Conservation (phyloP, 768 basidiomycete genomes). For the Pulveroboletus sp. region DNA sequence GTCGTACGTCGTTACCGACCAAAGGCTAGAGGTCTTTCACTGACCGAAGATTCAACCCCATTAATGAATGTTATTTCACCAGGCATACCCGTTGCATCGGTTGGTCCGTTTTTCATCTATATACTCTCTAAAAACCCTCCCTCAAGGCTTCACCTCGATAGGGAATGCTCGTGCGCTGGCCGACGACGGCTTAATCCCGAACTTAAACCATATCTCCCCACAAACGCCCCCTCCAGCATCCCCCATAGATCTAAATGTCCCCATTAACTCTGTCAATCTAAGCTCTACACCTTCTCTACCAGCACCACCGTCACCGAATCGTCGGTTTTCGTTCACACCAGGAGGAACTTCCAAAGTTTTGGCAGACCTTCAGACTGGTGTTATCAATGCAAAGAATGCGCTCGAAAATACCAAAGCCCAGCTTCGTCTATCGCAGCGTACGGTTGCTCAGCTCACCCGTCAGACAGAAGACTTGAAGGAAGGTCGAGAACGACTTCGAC, state of each 20-base stretch:
- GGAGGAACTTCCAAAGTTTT: conserved; percentile 85
- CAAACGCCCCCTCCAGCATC: conserved; percentile 29
- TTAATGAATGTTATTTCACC: conserved; percentile 25
- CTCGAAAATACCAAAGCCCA: conserved; percentile 86
- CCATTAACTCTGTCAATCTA: conserved; percentile 23
- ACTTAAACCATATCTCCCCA: conserved; percentile 28
- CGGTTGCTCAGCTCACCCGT: conserved; percentile 78
- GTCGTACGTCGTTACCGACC: conserved; percentile 53
- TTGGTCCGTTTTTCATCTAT: conserved; percentile 51
- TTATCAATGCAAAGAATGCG: conserved; percentile 71
- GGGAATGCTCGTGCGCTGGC: conserved; percentile 83
- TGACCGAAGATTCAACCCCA: conserved; percentile 16
- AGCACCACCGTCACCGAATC: conserved; percentile 47
- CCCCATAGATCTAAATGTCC: conserved; percentile 36
- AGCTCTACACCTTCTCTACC: conserved; percentile 39
- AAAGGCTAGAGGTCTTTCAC: conserved; percentile 20
- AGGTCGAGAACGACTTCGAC: conserved; percentile 70
- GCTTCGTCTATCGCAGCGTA: conserved; percentile 73
- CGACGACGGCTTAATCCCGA: conserved; percentile 56
- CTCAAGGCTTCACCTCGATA: conserved; percentile 32
- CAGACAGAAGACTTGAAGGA: conserved; percentile 90
- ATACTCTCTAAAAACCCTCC: conserved; percentile 3
- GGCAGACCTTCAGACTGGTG: conserved; percentile 81
- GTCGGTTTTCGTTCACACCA: conserved; percentile 60
- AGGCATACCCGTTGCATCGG: conserved; percentile 77